Evolutionary conservation across 108 stramenopile genomes (phyloP).

Genomic region (Cylindrotheca closterium): DNA sequence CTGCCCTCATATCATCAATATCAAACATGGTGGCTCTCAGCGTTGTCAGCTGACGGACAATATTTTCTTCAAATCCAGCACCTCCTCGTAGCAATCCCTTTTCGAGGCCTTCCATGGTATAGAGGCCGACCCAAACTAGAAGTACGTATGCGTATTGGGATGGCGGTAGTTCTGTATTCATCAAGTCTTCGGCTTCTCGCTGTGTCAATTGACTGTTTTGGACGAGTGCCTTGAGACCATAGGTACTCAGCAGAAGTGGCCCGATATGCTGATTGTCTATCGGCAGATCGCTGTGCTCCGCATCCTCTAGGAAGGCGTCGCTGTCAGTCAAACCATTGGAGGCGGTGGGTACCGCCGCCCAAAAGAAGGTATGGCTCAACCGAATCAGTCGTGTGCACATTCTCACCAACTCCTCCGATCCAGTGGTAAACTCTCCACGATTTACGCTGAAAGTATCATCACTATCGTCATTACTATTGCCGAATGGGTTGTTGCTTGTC

Average conservation of each 20-base stretch:
- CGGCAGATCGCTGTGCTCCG: not conserved
- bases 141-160: conserved; percentile 58
- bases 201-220: conserved; percentile 42
- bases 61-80: conserved; percentile 47
- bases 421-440: conserved; percentile 15
- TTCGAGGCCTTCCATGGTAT: conserved; percentile 51
- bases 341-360: conserved; percentile 53
- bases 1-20: conserved; percentile 54
- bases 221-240: conserved; percentile 46
- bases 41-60: conserved; percentile 40
- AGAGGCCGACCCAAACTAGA: conserved; percentile 60
- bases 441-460: not conserved
- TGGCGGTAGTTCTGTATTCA: conserved; percentile 52
- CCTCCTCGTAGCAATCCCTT: conserved; percentile 39
- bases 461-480: conserved; percentile 33
- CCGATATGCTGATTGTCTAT: conserved; percentile 25
- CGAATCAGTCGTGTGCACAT: conserved; percentile 44
- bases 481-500: not conserved
- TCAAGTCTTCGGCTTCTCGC: conserved; percentile 37
- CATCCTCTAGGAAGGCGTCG: not conserved
- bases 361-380: conserved; percentile 58
- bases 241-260: conserved; percentile 44
- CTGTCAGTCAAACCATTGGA: conserved; percentile 17
- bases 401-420: conserved; percentile 42
- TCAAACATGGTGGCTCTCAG: conserved; percentile 54